These are phyloP conservation scores for Penicillium sclerotigenum DNA, from an alignment of 2,329 filamentous ascomycete species.

Conservation along the genomic window DNA sequence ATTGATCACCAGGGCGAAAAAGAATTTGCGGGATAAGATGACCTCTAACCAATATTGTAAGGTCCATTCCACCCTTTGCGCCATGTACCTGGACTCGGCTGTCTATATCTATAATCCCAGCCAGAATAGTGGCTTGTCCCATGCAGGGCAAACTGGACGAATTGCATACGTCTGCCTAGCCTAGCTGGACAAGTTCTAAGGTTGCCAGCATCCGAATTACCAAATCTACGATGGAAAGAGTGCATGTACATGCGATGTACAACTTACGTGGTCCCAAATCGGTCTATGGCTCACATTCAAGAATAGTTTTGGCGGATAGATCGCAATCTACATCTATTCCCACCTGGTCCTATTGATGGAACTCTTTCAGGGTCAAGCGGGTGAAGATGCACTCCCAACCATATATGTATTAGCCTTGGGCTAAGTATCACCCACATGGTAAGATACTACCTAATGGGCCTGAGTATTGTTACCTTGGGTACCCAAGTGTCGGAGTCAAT, in stretches of 20 bases:
- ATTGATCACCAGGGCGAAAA: not conserved
- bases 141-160: not conserved
- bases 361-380: not conserved
- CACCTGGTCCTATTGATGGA: not conserved
- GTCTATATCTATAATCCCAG: not conserved
- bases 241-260: not conserved
- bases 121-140: not conserved
- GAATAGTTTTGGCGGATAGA: not conserved
- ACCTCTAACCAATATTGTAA: not conserved
- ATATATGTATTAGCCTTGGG: not conserved
- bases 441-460: not conserved
- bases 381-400: not conserved
- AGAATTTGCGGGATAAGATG: conserved; percentile 5
- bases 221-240: not conserved
- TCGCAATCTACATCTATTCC: not conserved
- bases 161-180: not conserved
- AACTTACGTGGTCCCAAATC: not conserved
- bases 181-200: not conserved
- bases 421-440: not conserved
- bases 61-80: not conserved
- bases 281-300: not conserved
- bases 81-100: not conserved
- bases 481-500: not conserved
- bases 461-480: not conserved
- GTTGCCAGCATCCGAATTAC: not conserved